These are phyloP conservation scores for Oryza meridionalis DNA, from an alignment of 176 grass and related monocot genomes.

Conservation along the genomic window DNA sequence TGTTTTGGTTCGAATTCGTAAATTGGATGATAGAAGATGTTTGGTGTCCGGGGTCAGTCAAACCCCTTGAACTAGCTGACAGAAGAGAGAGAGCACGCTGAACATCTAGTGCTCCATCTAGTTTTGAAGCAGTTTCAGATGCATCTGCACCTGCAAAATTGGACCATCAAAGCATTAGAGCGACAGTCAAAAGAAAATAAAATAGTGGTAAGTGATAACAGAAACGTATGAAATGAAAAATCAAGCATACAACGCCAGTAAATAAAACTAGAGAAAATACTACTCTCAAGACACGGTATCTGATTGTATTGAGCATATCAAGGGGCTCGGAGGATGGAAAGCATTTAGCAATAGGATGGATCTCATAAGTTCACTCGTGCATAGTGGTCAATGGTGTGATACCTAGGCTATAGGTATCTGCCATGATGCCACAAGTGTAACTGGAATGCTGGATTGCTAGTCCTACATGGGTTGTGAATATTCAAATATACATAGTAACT, in stretches of 20 bases:
- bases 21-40: conserved; percentile 21
- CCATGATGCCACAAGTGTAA: background rate
- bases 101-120: conserved; percentile 64
- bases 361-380: background rate
- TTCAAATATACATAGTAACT: background rate
- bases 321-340: background rate
- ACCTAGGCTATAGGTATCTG: background rate
- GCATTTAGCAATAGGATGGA: background rate
- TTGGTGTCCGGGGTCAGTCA: background rate
- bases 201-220: background rate
- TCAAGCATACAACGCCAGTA: background rate
- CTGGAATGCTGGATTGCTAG: background rate
- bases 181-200: background rate
- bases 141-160: conserved; percentile 41
- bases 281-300: background rate
- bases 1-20: background rate
- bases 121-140: conserved; percentile 45
- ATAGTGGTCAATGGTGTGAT: background rate
- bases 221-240: background rate
- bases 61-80: conserved; percentile 51
- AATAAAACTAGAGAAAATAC: background rate
- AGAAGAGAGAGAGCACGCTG: conserved; percentile 73
- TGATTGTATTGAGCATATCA: background rate
- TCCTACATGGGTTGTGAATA: background rate
- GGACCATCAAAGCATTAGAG: background rate